These are phyloP conservation scores for Dryas octopetala DNA, from an alignment of 306 rosid species.

Conservation along the genomic window DNA sequence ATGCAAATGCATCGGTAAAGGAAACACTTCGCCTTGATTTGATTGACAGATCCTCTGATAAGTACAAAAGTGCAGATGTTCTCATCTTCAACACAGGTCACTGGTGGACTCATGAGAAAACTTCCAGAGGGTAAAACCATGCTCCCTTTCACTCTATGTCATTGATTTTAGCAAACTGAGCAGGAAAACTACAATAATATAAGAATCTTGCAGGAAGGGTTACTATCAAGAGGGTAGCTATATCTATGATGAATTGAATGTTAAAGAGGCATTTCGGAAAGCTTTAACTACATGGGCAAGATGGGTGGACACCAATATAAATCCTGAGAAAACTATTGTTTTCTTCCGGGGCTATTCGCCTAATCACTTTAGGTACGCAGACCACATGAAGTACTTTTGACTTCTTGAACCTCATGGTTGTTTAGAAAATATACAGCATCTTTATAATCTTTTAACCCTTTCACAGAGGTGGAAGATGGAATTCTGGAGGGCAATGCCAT, in stretches of 20 bases:
- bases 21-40: slow-evolving; percentile 29
- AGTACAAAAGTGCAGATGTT: slow-evolving; percentile 26
- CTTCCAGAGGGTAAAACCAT: slow-evolving; percentile 22
- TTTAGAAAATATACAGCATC: neutral
- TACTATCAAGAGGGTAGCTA: slow-evolving; percentile 31
- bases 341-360: slow-evolving; percentile 34
- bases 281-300: slow-evolving; percentile 31
- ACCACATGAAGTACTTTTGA: neutral
- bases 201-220: slow-evolving; percentile 17
- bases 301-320: slow-evolving; percentile 22
- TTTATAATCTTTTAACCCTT: neutral
- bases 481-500: slow-evolving; percentile 24
- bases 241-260: slow-evolving; percentile 17
- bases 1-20: slow-evolving; percentile 15
- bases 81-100: slow-evolving; percentile 32
- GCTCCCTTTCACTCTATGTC: neutral
- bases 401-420: neutral
- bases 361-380: slow-evolving; percentile 28
- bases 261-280: slow-evolving; percentile 22
- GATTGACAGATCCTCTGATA: slow-evolving; percentile 20
- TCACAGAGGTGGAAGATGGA: slow-evolving; percentile 20
- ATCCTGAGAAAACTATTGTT: slow-evolving; percentile 21
- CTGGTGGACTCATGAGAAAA: slow-evolving; percentile 35
- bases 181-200: neutral
- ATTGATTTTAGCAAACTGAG: neutral